Evolutionary conservation across 805 yeast species (phyloP).

Genomic region (Limtongia smithiae): DNA sequence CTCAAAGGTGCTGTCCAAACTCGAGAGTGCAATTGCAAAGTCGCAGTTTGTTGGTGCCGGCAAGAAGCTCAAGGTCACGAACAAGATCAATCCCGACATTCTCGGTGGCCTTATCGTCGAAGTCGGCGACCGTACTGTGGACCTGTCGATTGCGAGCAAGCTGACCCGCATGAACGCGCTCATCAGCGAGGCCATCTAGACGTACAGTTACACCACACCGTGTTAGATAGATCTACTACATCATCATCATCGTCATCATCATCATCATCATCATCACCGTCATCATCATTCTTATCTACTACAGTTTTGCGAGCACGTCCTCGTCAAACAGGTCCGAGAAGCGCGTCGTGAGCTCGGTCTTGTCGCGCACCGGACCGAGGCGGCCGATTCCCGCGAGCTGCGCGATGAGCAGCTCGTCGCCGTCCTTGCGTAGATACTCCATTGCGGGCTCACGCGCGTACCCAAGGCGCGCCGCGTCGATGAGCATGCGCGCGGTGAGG

Average conservation of each 20-base stretch:
- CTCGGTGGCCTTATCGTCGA: slow-evolving; percentile 95
- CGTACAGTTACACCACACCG: neutral
- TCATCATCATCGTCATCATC: too few species aligned
- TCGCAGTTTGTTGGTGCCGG: slow-evolving; percentile 81
- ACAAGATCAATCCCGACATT: slow-evolving; percentile 79
- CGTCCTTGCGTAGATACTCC: slow-evolving; percentile 27
- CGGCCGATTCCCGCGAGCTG: slow-evolving; percentile 16
- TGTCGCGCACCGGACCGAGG: slow-evolving; percentile 23
- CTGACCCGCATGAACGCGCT: slow-evolving; percentile 85
- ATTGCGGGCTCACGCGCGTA: slow-evolving; percentile 37
- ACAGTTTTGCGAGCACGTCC: slow-evolving; percentile 4
- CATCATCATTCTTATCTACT: neutral
- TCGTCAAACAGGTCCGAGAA: slow-evolving; percentile 15
- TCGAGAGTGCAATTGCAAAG: slow-evolving; percentile 71
- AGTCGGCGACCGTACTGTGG: slow-evolving; percentile 95
- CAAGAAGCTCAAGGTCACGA: slow-evolving; percentile 78
- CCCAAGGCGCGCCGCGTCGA: slow-evolving; percentile 40
- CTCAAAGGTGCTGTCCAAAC: slow-evolving; percentile 68
- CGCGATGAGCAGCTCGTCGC: slow-evolving; percentile 27
- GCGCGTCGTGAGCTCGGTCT: slow-evolving; percentile 18
- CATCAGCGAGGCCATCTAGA: slow-evolving; percentile 76
- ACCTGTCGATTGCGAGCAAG: slow-evolving; percentile 80
- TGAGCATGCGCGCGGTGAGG: slow-evolving; percentile 41
- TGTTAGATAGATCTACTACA: neutral
- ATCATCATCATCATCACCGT: too few species aligned